phyloP scores from a whole-genome alignment of 1,284 basidiomycete genomes.

The Marasmius sp. region DNA sequence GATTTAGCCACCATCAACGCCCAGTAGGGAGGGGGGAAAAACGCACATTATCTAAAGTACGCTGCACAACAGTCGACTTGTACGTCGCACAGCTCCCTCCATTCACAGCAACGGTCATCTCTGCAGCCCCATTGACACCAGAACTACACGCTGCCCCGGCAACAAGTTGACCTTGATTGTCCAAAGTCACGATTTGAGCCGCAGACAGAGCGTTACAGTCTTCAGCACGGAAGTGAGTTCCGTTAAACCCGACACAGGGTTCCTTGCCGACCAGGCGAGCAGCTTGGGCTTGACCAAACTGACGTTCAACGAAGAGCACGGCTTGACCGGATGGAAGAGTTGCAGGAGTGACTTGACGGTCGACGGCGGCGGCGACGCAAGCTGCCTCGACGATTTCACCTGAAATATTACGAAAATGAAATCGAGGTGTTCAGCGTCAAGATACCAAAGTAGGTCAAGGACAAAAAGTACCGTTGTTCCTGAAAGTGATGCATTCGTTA shows the following conservation, averaged over 20 bases:
- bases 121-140: too few species aligned
- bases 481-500: background rate
- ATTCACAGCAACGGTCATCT: too few species aligned
- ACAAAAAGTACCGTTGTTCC: background rate
- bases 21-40: too few species aligned
- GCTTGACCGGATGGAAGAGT: background rate
- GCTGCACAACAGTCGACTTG: too few species aligned
- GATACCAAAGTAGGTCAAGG: background rate
- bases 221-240: background rate
- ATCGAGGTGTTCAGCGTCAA: too few species aligned
- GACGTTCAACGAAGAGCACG: constrained; percentile 1
- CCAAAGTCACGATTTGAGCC: background rate
- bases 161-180: background rate
- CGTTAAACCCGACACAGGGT: background rate
- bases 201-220: background rate
- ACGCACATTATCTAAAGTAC: too few species aligned
- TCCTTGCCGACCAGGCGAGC: background rate
- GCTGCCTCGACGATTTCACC: background rate
- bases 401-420: background rate
- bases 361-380: background rate
- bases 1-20: too few species aligned
- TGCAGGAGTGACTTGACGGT: background rate
- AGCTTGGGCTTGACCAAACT: background rate
- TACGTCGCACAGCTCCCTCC: too few species aligned
- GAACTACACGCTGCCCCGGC: too few species aligned